These are phyloP conservation scores for Solanum hybrid DNA, from an alignment of 305 asterid genomes.

Conservation along the genomic window DNA sequence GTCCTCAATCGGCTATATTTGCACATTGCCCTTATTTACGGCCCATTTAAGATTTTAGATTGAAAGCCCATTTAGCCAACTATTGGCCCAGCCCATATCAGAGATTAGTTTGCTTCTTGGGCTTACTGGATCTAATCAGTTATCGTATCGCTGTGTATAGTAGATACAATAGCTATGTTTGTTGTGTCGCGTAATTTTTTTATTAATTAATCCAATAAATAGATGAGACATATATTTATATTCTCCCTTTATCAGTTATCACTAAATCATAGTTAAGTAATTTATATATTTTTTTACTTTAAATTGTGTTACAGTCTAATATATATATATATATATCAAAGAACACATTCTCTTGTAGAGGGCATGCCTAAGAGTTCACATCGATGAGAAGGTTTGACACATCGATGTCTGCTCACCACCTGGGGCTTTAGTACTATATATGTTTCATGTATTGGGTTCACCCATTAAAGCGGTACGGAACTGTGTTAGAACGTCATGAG, in stretches of 20 bases:
- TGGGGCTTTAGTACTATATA: background rate
- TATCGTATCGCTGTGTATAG: background rate
- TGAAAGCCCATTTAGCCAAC: background rate
- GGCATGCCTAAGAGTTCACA: background rate
- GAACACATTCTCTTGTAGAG: background rate
- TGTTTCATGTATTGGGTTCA: background rate
- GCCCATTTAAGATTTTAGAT: background rate
- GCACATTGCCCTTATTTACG: background rate
- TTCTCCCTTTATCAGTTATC: background rate
- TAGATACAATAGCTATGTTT: background rate
- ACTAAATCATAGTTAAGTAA: background rate
- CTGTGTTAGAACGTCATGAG: background rate
- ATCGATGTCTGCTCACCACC: background rate
- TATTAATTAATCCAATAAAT: too few species aligned
- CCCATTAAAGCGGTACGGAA: fast-evolving
- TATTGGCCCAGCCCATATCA: background rate
- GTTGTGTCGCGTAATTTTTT: background rate
- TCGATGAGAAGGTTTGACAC: background rate
- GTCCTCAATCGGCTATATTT: background rate
- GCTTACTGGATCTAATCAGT: background rate
- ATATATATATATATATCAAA: background rate
- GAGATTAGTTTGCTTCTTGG: background rate
- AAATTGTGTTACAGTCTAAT: background rate
- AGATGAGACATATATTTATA: background rate
- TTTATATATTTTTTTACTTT: too few species aligned